Evolutionary conservation across 1,139 yeast species (phyloP), one percentile per base, ranked within the genome.

Genomic region (Yamadazyma atlantica): DNA sequence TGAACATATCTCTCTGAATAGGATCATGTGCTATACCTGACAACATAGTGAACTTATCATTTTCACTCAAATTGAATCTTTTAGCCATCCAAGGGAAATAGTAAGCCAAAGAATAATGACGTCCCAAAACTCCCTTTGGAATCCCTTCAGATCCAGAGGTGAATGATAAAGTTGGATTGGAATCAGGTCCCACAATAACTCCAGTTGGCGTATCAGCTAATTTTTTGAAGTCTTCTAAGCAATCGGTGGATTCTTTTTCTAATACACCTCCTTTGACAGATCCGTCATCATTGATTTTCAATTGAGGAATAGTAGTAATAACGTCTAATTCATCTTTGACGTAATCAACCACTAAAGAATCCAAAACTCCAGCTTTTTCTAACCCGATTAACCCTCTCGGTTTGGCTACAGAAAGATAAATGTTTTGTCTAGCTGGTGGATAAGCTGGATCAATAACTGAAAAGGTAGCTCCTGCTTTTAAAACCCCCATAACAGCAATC

Each of bases 21-120:
- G 99, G 99, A 64, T 92, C 99, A 59, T 92, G 99, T 0, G 99
- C 99, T 60, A 92, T 92, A 57, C 99, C 99, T 19, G 96, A 86
- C 43, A 92, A 76, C 99, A 92, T 92, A 17, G 99, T 94, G 67
- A 92, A 92, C 57, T 75, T 84, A 64, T 94, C 98, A 31, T 82
- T 75, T 41, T 78, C 85, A 25, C 85, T 76, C 35, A 92, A 74
- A 31, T 82, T 79, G 56, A 94, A 92, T 38, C 82, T 77, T 58
- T 86, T 64, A 13, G 97, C 75, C 99, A 92, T 92, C 99, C 99
- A 92, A 28, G 96, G 96, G 76, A 92, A 92, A 63, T 92, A 92
- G 67, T 94, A 92, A 1, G 98, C 96, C 48, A 92, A 73, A 1
- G 97, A 90, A 62, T 82, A 94, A 58, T 94, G 98, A 66, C 99